Percentiles rank a stretch among this genome's conserved stretches.
Evolutionary conservation across 2,329 filamentous ascomycete genomes (phyloP).

Genomic region (Xylariaceae sp.): DNA sequence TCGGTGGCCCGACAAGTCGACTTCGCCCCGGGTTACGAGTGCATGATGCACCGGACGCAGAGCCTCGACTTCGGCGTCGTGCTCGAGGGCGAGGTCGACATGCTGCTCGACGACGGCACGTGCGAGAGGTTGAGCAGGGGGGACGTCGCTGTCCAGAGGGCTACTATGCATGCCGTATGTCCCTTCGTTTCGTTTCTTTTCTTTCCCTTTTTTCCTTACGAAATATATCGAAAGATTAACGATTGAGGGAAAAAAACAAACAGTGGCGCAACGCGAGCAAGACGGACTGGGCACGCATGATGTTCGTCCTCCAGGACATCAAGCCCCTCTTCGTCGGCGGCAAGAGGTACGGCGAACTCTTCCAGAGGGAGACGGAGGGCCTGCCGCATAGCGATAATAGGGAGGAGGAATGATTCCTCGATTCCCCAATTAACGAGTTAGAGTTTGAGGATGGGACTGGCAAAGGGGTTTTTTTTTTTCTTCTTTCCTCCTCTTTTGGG

Average conservation of each 20-base stretch:
- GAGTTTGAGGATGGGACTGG: too few species aligned
- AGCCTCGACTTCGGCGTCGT: constrained; percentile 51
- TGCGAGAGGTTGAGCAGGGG: constrained; percentile 41
- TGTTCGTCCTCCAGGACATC: constrained; percentile 35
- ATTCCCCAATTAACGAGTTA: too few species aligned
- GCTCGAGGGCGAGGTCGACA: constrained; percentile 47
- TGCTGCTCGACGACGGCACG: constrained; percentile 48
- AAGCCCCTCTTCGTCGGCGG: constrained; percentile 25
- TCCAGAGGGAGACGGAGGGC: constrained; percentile 23
- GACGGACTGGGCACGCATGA: constrained; percentile 16
- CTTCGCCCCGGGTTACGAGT: constrained; percentile 38
- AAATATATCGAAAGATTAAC: not conserved
- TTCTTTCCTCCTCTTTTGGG: too few species aligned
- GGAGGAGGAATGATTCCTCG: too few species aligned
- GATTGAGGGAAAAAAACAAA: not conserved
- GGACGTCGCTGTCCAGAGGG: constrained; percentile 51
- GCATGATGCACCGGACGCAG: constrained; percentile 48
- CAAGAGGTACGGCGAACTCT: constrained; percentile 25
- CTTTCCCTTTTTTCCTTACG: not conserved
- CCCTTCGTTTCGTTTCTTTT: constrained; percentile 16
- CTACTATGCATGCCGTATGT: constrained; percentile 45
- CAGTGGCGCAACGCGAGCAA: constrained; percentile 19
- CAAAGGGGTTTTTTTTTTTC: too few species aligned
- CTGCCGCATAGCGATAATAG: constrained; percentile 24
- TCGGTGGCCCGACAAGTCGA: constrained; percentile 42